These are phyloP conservation scores for Colletotrichum coccodes DNA, from an alignment of 2,329 filamentous ascomycete species.

Conservation along the genomic window DNA sequence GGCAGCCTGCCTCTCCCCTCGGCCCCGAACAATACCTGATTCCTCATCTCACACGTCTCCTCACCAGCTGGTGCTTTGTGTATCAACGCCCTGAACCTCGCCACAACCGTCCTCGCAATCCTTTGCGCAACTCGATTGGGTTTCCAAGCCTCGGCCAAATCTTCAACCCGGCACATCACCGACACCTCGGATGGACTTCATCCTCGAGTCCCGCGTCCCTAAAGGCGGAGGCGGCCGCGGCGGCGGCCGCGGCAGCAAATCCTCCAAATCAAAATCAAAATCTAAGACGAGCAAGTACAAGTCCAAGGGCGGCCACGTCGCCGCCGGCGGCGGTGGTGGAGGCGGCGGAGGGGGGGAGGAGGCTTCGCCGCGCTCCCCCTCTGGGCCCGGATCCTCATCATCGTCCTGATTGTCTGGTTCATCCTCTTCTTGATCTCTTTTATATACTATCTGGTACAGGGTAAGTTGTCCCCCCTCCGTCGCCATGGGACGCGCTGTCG, in stretches of 20 bases:
- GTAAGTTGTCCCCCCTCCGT: neutral
- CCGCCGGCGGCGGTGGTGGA: neutral
- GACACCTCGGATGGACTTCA: slow-evolving; percentile 9
- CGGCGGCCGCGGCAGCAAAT: neutral
- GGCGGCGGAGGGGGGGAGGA: slow-evolving; percentile 6
- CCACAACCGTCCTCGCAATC: neutral
- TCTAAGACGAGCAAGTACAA: slow-evolving; percentile 21
- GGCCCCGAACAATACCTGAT: neutral
- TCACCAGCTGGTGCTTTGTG: neutral
- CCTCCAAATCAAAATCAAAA: neutral
- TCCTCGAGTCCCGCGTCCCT: slow-evolving; percentile 20
- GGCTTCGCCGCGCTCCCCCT: slow-evolving; percentile 22
- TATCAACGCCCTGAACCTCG: neutral
- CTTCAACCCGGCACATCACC: neutral
- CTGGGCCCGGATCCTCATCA: slow-evolving; percentile 33
- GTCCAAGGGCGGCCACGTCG: slow-evolving; percentile 12
- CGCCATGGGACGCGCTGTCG: neutral
- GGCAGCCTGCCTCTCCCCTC: neutral
- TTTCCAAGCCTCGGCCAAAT: neutral
- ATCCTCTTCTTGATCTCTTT: slow-evolving; percentile 23
- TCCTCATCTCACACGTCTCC: neutral
- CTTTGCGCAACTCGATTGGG: neutral
- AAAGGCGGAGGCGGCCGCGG: slow-evolving; percentile 28
- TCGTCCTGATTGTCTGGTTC: slow-evolving; percentile 27
- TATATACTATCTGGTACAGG: slow-evolving; percentile 1